A percentile compares a stretch with the other conserved stretches of the same genome.
phyloP scores from a whole-genome alignment of 1,284 basidiomycete species.

The Xerocomus minutiporus region DNA sequence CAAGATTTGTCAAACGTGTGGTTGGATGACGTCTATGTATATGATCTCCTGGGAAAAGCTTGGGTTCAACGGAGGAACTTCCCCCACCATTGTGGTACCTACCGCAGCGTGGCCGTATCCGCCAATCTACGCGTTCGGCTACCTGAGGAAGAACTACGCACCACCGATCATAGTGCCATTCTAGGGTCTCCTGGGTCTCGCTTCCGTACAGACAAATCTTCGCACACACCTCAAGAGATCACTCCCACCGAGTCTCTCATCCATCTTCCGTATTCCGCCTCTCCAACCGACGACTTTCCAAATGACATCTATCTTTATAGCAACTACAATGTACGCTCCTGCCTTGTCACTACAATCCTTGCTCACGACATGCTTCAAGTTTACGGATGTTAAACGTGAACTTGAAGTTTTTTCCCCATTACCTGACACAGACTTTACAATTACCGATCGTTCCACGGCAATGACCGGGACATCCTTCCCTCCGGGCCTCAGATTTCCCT shows the following conservation, averaged over 20 bases:
- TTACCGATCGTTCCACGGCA: slow-evolving; percentile 69
- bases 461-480: slow-evolving; percentile 78
- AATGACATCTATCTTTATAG: slow-evolving; percentile 79
- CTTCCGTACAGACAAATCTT: slow-evolving; percentile 46
- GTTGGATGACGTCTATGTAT: slow-evolving; percentile 89
- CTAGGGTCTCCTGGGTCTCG: slow-evolving; percentile 55
- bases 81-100: slow-evolving; percentile 87
- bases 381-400: slow-evolving; percentile 91
- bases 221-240: slow-evolving; percentile 36
- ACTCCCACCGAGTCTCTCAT: slow-evolving; percentile 59
- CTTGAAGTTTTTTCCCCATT: slow-evolving; percentile 81
- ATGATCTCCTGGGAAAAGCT: slow-evolving; percentile 63
- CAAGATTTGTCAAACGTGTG: slow-evolving; percentile 88
- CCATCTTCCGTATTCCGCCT: slow-evolving; percentile 71
- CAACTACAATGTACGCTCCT: slow-evolving; percentile 76
- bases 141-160: slow-evolving; percentile 56
- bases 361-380: slow-evolving; percentile 46
- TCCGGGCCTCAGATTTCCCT: slow-evolving; percentile 90
- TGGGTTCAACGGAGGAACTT: slow-evolving; percentile 83
- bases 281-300: slow-evolving; percentile 68
- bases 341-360: slow-evolving; percentile 8
- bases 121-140: slow-evolving; percentile 62
- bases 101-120: slow-evolving; percentile 83
- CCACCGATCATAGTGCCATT: slow-evolving; percentile 37
- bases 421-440: slow-evolving; percentile 65